Evolutionary conservation across 2,329 filamentous ascomycete genomes (phyloP), one percentile per base, ranked within the genome.

Genomic region (Chaetomiaceae sp.): DNA sequence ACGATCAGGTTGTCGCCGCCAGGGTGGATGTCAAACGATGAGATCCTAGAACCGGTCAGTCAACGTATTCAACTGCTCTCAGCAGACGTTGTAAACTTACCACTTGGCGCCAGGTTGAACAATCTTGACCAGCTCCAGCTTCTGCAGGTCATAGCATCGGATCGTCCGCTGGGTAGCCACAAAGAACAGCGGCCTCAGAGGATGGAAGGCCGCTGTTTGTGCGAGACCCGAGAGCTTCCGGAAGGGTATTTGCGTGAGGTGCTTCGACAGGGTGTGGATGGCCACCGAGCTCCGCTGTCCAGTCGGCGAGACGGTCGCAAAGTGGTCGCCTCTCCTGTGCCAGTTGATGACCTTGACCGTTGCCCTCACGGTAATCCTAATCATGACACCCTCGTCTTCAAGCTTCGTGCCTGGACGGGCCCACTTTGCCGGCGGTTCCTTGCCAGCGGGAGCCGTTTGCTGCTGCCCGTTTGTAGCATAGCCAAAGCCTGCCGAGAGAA

Each of bases 241-340:
- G 83, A 99, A 97, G 23, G 94, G 95, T 60, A 94, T 85, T 71
- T 99, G 94, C 3, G 91, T 96, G 42, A 92, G 81, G 72, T 99
- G 94, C 71, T 95, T 96, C 53, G 89, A 94, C 57, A 99, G 77
- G 0, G 92, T 96, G 74, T 99, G 94, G 58, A 99, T 95, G 50
- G 90, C 87, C 49, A 99, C 89, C 4, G 94, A 89, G 65, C 82
- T 86, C 61, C 82, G 81, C 66, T 88, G 84, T 29, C 88, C 88
- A 12, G 81, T 80, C 1, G 94, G 91, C 46, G 90, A 95, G 20
- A 96, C 90, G 1, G 91, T 95, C 61, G 89, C 87, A 66, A 99
- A 87, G 74, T 96, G 96, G 69, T 97, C 92, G 63, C 94, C 94
- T 56, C 89, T 85, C 55, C 92, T 82, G 72, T 99, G 95, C 91